Evolutionary conservation across 352 stramenopile species (phyloP), one percentile per base, ranked within the genome.

Genomic region (Phytophthora fragariae): DNA sequence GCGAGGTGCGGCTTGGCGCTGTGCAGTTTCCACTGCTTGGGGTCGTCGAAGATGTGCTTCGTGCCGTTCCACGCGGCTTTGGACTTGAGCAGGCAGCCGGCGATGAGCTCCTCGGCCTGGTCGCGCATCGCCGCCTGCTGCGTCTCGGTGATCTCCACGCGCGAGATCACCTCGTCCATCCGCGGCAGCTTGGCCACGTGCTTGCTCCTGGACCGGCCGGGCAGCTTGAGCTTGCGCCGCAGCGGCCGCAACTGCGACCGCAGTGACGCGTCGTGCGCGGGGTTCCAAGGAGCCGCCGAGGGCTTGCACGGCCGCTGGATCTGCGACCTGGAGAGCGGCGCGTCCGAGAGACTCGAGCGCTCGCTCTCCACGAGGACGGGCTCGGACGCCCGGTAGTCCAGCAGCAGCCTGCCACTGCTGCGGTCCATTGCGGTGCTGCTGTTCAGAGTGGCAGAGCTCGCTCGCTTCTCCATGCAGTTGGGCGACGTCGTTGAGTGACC

Each of bases 1-100:
- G 81, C 75, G 21, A 91, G 59, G 44, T 90, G 75, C 0, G 84
- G 81, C 59, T 88, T 89, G 31, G 77, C 72, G 29, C 73, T 77
- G 65, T 90, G 84, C n/a, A 91, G 74, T 53, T 91, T 91, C 84
- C 84, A 91, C 41, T 82, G 72, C 72, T 86, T 85, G 3, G 79
- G 81, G 65, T 85, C 73, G 65, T 89, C 83, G 37, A 89, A 86
- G 57, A 91, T 88, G 57, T 86, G 81, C 63, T 84, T 86, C 49
- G 71, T 84, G 46, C 83, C 83, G 64, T 86, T 75, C 83, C 83
- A 90, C 41, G 83, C 83, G 4, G 83, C 83, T 54, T 79, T 77
- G 17, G 76, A 79, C 62, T 87, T 86, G 19, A 68, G 65, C 57
- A 89, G 68, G 35, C 69, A 74, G 29, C 62, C 61, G 8, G 68